Evolutionary conservation across 148 eudicot species (phyloP).

Genomic region (Vaccinium vitisidaea): DNA sequence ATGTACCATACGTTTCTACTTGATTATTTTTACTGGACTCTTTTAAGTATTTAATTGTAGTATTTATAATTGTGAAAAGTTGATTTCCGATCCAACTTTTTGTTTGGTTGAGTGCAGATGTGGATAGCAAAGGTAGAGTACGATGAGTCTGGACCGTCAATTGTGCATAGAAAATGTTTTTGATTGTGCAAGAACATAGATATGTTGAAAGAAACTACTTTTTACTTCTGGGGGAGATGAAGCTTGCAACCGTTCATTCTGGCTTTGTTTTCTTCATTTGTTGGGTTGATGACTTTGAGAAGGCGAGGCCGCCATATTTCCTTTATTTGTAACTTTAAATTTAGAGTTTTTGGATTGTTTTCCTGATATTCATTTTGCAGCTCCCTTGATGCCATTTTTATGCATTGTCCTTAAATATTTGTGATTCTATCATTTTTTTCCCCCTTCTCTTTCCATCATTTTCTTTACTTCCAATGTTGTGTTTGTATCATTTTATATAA

Average conservation of each 20-base stretch:
- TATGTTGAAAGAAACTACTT: background rate
- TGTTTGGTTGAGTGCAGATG: background rate
- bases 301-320: background rate
- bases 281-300: background rate
- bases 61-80: background rate
- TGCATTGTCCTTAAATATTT: background rate
- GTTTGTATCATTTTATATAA: background rate
- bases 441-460: background rate
- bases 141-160: conserved; percentile 4
- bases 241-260: background rate
- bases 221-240: background rate
- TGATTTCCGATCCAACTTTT: background rate
- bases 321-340: background rate
- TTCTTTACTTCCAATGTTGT: background rate
- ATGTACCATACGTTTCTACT: background rate
- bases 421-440: background rate
- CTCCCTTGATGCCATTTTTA: background rate
- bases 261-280: background rate
- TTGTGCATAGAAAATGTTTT: conserved; percentile 6
- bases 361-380: background rate
- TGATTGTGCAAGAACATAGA: background rate
- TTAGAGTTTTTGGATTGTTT: conserved; percentile 4
- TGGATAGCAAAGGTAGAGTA: background rate
- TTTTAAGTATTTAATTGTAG: background rate
- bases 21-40: background rate